Percentiles rank a stretch among this genome's conserved stretches.
Conservation (phyloP, 176 grass and related monocot genomes). For the Pontederia crassipes region DNA sequence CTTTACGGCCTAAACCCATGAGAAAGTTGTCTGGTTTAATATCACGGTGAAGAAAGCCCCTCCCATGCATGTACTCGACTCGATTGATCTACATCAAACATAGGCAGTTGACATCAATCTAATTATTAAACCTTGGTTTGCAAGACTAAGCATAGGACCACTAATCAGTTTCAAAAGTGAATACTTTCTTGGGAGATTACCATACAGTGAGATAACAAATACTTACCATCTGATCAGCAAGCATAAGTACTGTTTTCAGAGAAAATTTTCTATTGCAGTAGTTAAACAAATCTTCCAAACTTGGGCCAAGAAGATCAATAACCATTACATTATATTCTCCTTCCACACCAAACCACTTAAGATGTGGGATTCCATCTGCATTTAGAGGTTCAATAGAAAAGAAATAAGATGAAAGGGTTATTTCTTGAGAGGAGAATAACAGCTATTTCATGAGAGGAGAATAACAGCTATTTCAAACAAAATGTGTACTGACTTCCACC, state of each 20-base stretch:
- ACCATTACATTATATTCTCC: conserved; percentile 86
- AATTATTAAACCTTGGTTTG: not conserved
- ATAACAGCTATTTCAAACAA: conserved; percentile 4
- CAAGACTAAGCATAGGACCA: not conserved
- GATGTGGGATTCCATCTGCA: conserved; percentile 68
- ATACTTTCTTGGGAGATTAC: not conserved
- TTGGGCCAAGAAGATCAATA: conserved; percentile 92
- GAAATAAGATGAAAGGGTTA: not conserved
- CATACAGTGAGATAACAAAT: not conserved
- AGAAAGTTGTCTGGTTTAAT: conserved; percentile 93
- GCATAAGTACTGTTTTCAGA: conserved; percentile 93
- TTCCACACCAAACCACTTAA: conserved; percentile 82
- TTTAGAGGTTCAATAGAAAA: conserved; percentile 4
- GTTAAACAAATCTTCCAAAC: conserved; percentile 88
- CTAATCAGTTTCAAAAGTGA: too few relatives aligned
- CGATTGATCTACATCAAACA: conserved; percentile 47
- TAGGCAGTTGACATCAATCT: not conserved
- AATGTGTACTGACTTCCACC: conserved; percentile 63
- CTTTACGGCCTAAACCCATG: conserved; percentile 78
- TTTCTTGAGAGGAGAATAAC: not conserved
- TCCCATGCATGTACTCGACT: conserved; percentile 93
- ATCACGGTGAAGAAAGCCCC: conserved; percentile 89
- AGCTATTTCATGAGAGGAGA: not conserved
- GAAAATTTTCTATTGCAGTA: conserved; percentile 69
- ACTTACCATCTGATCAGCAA: conserved; percentile 84